Evolutionary conservation across 257 asterid species (phyloP).

Genomic region (Solanum rostratum): DNA sequence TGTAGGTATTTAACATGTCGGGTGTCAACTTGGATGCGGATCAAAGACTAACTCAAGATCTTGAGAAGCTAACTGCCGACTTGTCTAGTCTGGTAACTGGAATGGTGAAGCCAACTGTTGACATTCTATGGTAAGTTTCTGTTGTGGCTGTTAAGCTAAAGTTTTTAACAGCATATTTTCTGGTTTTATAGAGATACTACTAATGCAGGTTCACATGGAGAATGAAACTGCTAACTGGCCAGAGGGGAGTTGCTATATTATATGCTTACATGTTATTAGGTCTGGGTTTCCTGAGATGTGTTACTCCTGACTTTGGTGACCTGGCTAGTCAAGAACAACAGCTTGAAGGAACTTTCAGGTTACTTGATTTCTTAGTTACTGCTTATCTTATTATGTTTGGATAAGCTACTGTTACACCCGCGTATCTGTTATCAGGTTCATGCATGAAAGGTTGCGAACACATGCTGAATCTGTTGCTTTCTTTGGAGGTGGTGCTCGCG

Average conservation of each 20-base stretch:
- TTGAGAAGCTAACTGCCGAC: slow-evolving; percentile 89
- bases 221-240: slow-evolving; percentile 94
- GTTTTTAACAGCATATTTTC: neutral
- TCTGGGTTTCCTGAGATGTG: slow-evolving; percentile 83
- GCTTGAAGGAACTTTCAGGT: slow-evolving; percentile 98
- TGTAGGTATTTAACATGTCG: slow-evolving; percentile 78
- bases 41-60: slow-evolving; percentile 93
- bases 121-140: slow-evolving; percentile 70
- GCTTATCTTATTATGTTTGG: neutral
- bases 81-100: slow-evolving; percentile 97
- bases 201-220: slow-evolving; percentile 97
- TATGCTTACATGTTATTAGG: slow-evolving; percentile 98
- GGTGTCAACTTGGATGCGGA: slow-evolving; percentile 70
- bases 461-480: slow-evolving; percentile 99
- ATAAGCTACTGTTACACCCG: neutral
- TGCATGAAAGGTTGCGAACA: slow-evolving; percentile 98
- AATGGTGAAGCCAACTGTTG: slow-evolving; percentile 98
- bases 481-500: slow-evolving; percentile 98
- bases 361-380: slow-evolving; percentile 4
- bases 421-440: slow-evolving; percentile 47
- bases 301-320: slow-evolving; percentile 94
- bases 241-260: slow-evolving; percentile 77
- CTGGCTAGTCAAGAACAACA: slow-evolving; percentile 81
- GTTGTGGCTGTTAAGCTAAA: neutral
- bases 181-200: slow-evolving; percentile 3